These are phyloP conservation scores for Sphagnum tenellum DNA, from an alignment of 225 moss, liverwort and hornwort genomes.

Conservation along the genomic window DNA sequence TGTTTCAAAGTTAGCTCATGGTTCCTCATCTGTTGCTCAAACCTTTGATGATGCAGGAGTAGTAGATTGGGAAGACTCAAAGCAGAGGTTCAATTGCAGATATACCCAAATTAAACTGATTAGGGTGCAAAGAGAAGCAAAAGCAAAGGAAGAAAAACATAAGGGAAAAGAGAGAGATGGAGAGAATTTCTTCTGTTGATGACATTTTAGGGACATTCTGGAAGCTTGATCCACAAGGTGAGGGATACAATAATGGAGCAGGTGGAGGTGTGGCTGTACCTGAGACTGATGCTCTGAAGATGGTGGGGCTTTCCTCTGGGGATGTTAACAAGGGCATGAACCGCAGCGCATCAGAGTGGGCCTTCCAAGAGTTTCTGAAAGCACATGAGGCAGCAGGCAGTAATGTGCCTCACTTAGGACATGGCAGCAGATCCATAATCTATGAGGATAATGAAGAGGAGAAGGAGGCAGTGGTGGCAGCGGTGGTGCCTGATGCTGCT, in stretches of 20 bases:
- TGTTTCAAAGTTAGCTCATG: too few relatives aligned
- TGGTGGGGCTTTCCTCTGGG: constrained; percentile 15
- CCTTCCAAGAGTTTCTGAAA: constrained; percentile 84
- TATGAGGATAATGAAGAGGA: constrained; percentile 2
- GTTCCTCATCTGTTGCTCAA: too few relatives aligned
- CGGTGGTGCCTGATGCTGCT: too few relatives aligned
- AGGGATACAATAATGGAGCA: constrained; percentile 4
- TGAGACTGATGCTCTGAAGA: constrained; percentile 13
- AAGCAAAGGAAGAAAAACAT: too few relatives aligned
- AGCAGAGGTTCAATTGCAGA: too few relatives aligned
- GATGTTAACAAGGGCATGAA: constrained; percentile 46
- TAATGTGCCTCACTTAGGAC: not conserved
- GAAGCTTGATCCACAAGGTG: constrained; percentile 24
- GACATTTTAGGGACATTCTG: constrained; percentile 47
- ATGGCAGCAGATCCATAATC: too few relatives aligned
- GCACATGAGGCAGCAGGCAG: constrained; percentile 19
- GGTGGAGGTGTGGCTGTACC: constrained; percentile 1
- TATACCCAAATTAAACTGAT: too few relatives aligned
- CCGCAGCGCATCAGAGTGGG: constrained; percentile 76
- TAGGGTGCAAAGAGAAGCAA: too few relatives aligned
- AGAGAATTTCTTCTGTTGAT: constrained; percentile 32
- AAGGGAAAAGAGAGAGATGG: constrained; percentile 13
- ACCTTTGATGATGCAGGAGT: too few relatives aligned
- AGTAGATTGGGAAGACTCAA: too few relatives aligned
- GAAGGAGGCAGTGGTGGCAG: constrained; percentile 2